Evolutionary conservation across 441 rosid species (phyloP), one percentile per base, ranked within the genome.

Genomic region (Eutrema salsugineum): DNA sequence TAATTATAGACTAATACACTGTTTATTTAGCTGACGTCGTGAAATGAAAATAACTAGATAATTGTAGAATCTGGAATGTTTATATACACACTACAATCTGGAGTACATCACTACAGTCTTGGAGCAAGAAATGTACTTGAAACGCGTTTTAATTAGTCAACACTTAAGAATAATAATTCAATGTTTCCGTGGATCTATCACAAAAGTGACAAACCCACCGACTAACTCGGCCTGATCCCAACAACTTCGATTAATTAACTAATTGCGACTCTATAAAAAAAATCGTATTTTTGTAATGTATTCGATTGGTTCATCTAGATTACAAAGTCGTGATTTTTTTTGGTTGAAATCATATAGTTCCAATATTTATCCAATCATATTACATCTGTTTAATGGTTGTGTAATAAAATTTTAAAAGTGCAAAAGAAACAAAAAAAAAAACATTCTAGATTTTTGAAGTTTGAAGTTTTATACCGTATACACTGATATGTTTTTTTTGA

Each of bases 151-250:
- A 48, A 11, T 65, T 39, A 58, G 77, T 66, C 77, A 73, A 66
- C 55, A 66, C 38, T 49, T 39, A 57, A 73, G 2, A 2, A 22
- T 22, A 22, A 24, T 57, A 73, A 66, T 73, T 72, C 36, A 73
- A 28, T 20, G 38, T 58, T 48, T 39, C 54, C 35, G 19, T 66
- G 30, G 46, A 39, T 58, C 60, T 58, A 66, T 58, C 72, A 32
- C 72, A 40, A 66, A 40, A 66, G 72, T 66, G 67, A 48, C 62
- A 58, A 73, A 66, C 55, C 66, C 78, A 73, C 78, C 78, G 78
- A 73, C 77, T 48, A 58, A 40, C 44, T 47, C 71, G 48, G 40
- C 35, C 24, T 42, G 5, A 35, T 46, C 7, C 32, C 63, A 43
- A 49, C 58, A 55, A 48, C 35, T 54, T 54, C 19, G 11, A 35